Conservation (phyloP, 805 yeast species). For the Yamadazyma kitorensis region DNA sequence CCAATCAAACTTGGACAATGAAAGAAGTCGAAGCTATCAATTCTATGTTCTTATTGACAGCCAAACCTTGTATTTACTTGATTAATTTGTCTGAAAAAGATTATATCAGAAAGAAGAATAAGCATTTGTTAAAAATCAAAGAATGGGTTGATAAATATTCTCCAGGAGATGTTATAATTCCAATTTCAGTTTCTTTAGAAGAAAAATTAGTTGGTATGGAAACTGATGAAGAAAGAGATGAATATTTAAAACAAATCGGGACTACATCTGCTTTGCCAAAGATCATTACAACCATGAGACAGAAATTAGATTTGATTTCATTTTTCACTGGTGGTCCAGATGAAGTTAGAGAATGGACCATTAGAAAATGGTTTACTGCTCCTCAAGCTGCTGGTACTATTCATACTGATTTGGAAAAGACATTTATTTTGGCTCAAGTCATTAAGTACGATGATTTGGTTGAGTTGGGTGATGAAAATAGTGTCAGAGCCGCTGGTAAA, state of each 20-base stretch:
- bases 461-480: slow-evolving; percentile 71
- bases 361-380: slow-evolving; percentile 86
- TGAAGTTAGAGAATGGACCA: slow-evolving; percentile 98
- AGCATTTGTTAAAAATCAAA: slow-evolving; percentile 75
- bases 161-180: slow-evolving; percentile 83
- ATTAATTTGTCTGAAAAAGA: slow-evolving; percentile 89
- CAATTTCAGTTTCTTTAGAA: slow-evolving; percentile 89
- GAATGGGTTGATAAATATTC: slow-evolving; percentile 88
- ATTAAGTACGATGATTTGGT: slow-evolving; percentile 79
- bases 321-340: slow-evolving; percentile 96
- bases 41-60: slow-evolving; percentile 81
- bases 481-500: slow-evolving; percentile 86
- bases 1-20: slow-evolving; percentile 81
- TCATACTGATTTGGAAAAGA: slow-evolving; percentile 91
- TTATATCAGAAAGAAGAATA: slow-evolving; percentile 83
- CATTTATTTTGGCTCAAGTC: slow-evolving; percentile 92
- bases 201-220: slow-evolving; percentile 87
- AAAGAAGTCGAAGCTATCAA: slow-evolving; percentile 92
- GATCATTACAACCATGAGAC: slow-evolving; percentile 84
- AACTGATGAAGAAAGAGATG: slow-evolving; percentile 76
- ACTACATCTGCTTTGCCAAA: slow-evolving; percentile 80
- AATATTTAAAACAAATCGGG: slow-evolving; percentile 70
- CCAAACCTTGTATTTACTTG: slow-evolving; percentile 92
- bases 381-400: slow-evolving; percentile 99
- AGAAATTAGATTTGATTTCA: slow-evolving; percentile 80